These are phyloP conservation scores for Arachis stenosperma DNA, from an alignment of 306 rosid genomes.

Conservation along the genomic window DNA sequence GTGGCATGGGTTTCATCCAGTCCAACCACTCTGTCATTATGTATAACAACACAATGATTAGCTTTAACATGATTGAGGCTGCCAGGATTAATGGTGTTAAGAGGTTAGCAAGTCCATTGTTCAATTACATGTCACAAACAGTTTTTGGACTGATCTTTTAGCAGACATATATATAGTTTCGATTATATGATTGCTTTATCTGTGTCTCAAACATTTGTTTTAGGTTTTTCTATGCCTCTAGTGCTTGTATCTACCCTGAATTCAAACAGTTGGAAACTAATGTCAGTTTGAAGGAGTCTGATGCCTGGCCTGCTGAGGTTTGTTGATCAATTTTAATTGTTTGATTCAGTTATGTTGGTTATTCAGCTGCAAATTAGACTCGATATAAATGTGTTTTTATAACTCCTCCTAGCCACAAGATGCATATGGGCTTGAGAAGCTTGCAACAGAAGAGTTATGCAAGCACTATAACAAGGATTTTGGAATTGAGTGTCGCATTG, in stretches of 20 bases:
- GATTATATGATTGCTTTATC: slow-evolving; percentile 8
- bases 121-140: neutral
- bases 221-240: slow-evolving; percentile 97
- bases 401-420: slow-evolving; percentile 82
- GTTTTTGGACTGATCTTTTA: neutral
- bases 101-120: slow-evolving; percentile 57
- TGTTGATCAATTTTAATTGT: slow-evolving; percentile 38
- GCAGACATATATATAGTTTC: neutral
- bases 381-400: slow-evolving; percentile 23
- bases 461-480: slow-evolving; percentile 95
- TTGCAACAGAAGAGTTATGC: slow-evolving; percentile 98
- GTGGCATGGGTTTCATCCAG: slow-evolving; percentile 99
- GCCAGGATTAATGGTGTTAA: slow-evolving; percentile 82
- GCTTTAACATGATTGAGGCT: slow-evolving; percentile 98
- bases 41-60: slow-evolving; percentile 97
- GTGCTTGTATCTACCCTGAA: slow-evolving; percentile 99
- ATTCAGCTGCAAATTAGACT: slow-evolving; percentile 16
- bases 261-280: slow-evolving; percentile 93
- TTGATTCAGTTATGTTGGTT: slow-evolving; percentile 15
- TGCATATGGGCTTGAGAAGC: slow-evolving; percentile 99
- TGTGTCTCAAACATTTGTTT: neutral
- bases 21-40: slow-evolving; percentile 97
- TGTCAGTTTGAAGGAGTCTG: slow-evolving; percentile 98
- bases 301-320: slow-evolving; percentile 99
- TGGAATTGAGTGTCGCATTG: slow-evolving; percentile 91